Evolutionary conservation across 495 filamentous ascomycete species (phyloP).

Genomic region (Aspergillus haitiensis): DNA sequence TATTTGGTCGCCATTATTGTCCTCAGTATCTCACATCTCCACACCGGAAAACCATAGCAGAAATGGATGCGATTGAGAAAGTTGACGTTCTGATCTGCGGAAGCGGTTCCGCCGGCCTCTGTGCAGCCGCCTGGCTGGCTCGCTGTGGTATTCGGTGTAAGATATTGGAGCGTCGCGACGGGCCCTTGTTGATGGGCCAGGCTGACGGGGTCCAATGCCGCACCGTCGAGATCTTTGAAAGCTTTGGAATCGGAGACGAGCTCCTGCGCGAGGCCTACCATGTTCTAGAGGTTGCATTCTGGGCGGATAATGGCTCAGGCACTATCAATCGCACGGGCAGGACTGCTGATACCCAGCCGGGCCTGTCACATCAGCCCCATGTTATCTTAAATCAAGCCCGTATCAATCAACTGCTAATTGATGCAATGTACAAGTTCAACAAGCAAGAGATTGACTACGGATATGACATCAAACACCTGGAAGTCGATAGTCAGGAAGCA

Average conservation of each 20-base stretch:
- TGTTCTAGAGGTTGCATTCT: constrained; percentile 66
- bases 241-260: constrained; percentile 69
- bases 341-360: constrained; percentile 61
- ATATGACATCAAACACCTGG: constrained; percentile 53
- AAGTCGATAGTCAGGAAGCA: constrained; percentile 46
- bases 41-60: too few species aligned
- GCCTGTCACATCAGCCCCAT: constrained; percentile 67
- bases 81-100: constrained; percentile 63
- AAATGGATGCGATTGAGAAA: constrained; percentile 18
- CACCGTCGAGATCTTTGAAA: constrained; percentile 79
- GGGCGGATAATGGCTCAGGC: constrained; percentile 46
- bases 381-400: constrained; percentile 77
- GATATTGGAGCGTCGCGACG: constrained; percentile 62
- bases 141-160: constrained; percentile 59
- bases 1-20: too few species aligned
- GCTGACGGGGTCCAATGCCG: constrained; percentile 81
- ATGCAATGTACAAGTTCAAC: constrained; percentile 47
- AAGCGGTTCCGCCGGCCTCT: constrained; percentile 68
- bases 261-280: constrained; percentile 72
- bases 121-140: constrained; percentile 66
- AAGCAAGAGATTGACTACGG: constrained; percentile 60
- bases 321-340: constrained; percentile 50
- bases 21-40: too few species aligned
- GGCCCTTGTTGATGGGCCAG: constrained; percentile 65
- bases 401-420: constrained; percentile 61